Percentiles rank a stretch among this genome's conserved stretches.
Conservation (phyloP, 1,284 basidiomycete genomes). For the Schizophyllum amplum region DNA sequence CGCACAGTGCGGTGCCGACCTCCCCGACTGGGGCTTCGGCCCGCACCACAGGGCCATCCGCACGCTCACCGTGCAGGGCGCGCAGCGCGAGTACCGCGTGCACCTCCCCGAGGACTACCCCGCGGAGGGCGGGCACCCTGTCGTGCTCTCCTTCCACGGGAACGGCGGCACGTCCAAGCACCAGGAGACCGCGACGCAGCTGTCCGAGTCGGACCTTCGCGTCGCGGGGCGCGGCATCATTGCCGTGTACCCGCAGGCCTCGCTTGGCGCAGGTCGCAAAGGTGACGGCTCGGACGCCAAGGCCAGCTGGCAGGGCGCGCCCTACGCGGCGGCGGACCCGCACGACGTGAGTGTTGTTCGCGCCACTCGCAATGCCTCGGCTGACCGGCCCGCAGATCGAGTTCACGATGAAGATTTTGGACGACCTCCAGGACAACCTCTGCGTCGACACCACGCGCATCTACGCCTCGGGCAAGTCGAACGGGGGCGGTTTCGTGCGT, state of each 20-base stretch:
- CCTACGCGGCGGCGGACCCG: conserved; percentile 11
- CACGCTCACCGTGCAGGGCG: not conserved
- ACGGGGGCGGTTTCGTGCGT: conserved; percentile 10
- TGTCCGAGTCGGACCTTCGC: conserved; percentile 2
- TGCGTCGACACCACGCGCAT: conserved; percentile 8
- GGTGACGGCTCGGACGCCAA: conserved; percentile 5
- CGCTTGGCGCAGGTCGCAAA: conserved; percentile 13
- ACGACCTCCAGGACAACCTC: conserved; percentile 5
- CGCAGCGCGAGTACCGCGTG: conserved; percentile 9
- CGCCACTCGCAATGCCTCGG: not conserved
- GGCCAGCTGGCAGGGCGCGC: conserved; percentile 13
- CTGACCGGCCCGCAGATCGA: not conserved
- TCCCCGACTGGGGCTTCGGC: not conserved
- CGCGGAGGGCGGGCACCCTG: conserved; percentile 1
- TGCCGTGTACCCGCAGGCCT: conserved; percentile 14
- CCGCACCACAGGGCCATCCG: not conserved
- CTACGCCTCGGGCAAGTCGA: conserved; percentile 11
- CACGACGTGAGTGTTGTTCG: conserved; percentile 6
- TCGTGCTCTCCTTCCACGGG: conserved; percentile 10
- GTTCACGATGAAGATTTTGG: conserved; percentile 5
- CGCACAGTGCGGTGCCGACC: not conserved
- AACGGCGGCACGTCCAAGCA: conserved; percentile 1
- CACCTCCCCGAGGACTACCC: conserved; percentile 8
- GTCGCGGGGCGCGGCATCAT: conserved; percentile 10
- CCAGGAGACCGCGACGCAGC: conserved; percentile 6